Percentiles rank a stretch among this genome's conserved stretches.
Conservation (phyloP, 805 yeast species). For the Kluyveromyces aestuarii region DNA sequence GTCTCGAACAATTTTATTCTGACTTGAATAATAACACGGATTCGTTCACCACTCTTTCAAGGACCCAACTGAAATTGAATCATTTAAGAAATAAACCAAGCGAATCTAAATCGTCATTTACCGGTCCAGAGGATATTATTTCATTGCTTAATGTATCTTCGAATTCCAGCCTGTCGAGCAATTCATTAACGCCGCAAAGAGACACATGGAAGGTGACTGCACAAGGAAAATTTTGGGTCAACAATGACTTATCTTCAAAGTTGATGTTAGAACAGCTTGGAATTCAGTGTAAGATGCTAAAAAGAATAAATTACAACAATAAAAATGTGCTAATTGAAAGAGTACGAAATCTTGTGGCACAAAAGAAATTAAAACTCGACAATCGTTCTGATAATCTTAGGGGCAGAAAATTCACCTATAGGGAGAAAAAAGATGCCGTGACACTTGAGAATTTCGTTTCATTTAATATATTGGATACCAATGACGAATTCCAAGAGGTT, state of each 20-base stretch:
- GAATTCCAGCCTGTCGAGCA: not conserved
- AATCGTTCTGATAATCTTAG: not conserved
- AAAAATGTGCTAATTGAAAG: not conserved
- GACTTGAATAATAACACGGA: not conserved
- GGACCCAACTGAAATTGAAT: not conserved
- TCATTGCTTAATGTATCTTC: not conserved
- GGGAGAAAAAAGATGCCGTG: not conserved
- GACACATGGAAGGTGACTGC: constrained; percentile 1
- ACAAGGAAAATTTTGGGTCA: constrained; percentile 5
- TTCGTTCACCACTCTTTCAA: not conserved
- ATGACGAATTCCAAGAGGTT: not conserved
- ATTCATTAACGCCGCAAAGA: not conserved
- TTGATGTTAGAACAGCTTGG: constrained; percentile 9
- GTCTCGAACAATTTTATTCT: constrained; percentile 4
- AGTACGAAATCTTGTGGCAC: not conserved
- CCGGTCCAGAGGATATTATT: not conserved
- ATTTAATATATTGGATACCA: not conserved
- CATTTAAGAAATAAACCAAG: not conserved
- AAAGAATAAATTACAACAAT: constrained; percentile 5
- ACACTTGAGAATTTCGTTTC: constrained; percentile 1
- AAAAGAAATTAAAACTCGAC: not conserved
- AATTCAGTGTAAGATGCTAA: constrained; percentile 9
- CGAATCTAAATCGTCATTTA: not conserved
- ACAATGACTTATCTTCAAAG: constrained; percentile 11
- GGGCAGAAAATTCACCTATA: not conserved